Evolutionary conservation across 306 rosid genomes (phyloP), one percentile per base, ranked within the genome.

Genomic region (Adenanthera pavonina): DNA sequence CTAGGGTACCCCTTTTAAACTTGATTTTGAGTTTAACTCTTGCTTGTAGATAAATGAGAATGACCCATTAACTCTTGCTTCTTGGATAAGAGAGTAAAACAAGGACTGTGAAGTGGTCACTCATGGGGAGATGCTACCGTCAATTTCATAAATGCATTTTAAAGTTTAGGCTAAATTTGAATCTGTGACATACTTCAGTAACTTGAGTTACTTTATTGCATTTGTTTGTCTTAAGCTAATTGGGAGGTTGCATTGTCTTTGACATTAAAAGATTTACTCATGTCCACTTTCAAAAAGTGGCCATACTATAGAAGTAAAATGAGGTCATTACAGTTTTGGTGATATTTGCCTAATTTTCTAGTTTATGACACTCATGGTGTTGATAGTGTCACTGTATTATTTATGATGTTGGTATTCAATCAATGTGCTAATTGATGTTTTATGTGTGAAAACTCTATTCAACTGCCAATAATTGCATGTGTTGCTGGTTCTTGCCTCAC

Each of bases 231-330:
- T 38, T 8, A 30, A 48, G 57, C 20, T 15, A 34, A 17, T 48
- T 7, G 13, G 6, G 36, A 30, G 60, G 30, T 72, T 72, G 20
- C 43, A 48, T 48, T 33, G 43, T 72, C 76, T 49, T 49, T 49
- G 12, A 56, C 57, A 12, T 7, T 40, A 71, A 38, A 71, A 13
- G 36, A 46, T 46, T 30, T 47, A 25, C 19, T 70, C 41, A 70
- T 16, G 5, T 25, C 41, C 57, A 30, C 41, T 13, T 47, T 19
- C 16, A 44, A 19, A 69, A 44, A 46, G 41, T 44, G 75, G 57
- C 56, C 75, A 25, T 46, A 25, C 65, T 59, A 59, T 9, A 9
- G 75, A 43, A 19, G 57, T 70, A 46, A 62, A 69, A 25, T 70
- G 52, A 47, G 57, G 41, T 13, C 20, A 70, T 41, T 7, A 25